Evolutionary conservation across 2,329 filamentous ascomycete species (phyloP), one percentile per base, ranked within the genome.

Genomic region (Arthrinium puccinioides): DNA sequence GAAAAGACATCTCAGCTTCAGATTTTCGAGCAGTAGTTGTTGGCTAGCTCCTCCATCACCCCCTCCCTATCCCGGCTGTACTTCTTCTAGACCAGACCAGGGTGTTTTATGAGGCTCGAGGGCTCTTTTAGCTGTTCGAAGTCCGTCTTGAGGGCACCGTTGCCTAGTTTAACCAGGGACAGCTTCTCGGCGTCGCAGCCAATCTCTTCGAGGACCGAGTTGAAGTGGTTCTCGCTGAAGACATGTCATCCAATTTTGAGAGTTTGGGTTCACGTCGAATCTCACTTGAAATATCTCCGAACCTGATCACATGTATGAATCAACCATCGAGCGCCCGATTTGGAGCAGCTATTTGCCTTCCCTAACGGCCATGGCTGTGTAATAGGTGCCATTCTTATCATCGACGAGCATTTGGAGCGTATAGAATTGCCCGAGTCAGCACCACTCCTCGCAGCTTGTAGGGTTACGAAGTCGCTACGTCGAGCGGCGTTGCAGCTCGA

Each of bases 111-210:
- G 6, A 87, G 61, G 10, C 72, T 76, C 1, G 82, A 74, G 4
- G 92, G 69, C 25, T 85, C 74, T 51, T 90, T 89, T 33, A 94
- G 67, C 10, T 78, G 67, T 51, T 85, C 73, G 54, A 87, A 92
- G 9, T 86, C 87, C 15, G 72, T 70, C 19, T 70, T 73, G 46
- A 94, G 80, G 16, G 84, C 89, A 14, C 72, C 62, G 51, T 88
- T 87, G 64, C 83, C 84, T 21, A 94, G 70, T 54, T 89, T 92
- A 4, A 87, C 87, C 2, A 92, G 65, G 0, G 87, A 86, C 31
- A 92, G 64, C 57, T 92, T 92, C 48, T 84, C 70, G 13, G 73
- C 70, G 47, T 86, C 80, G 48, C 86, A 86, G 47, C 82, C 82
- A 47, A 85, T 66, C 3, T 72, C 64, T 2, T 61, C 58, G 74